phyloP scores from a whole-genome alignment of 2,329 filamentous ascomycete genomes.

The Myriosclerotinia curreyana region DNA sequence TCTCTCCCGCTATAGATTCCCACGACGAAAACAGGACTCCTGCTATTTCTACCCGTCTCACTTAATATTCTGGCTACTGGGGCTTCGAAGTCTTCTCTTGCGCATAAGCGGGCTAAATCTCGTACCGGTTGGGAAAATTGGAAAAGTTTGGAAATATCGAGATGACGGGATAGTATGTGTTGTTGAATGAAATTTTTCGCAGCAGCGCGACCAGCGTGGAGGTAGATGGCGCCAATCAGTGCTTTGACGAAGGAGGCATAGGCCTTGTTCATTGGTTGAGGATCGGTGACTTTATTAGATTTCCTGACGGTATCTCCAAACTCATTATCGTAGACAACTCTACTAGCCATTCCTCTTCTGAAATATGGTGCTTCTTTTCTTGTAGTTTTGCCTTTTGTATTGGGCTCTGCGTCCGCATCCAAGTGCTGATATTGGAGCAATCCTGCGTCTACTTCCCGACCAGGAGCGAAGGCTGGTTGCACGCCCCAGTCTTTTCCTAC shows the following conservation, averaged over 20 bases:
- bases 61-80: slow-evolving; percentile 84
- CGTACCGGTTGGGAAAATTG: slow-evolving; percentile 78
- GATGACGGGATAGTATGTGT: slow-evolving; percentile 77
- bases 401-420: slow-evolving; percentile 44
- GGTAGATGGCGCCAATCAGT: slow-evolving; percentile 78
- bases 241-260: slow-evolving; percentile 78
- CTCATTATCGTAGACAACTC: slow-evolving; percentile 77
- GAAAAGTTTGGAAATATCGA: slow-evolving; percentile 77
- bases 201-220: slow-evolving; percentile 76
- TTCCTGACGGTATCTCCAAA: slow-evolving; percentile 65
- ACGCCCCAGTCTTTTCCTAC: slow-evolving; percentile 88
- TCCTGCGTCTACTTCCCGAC: slow-evolving; percentile 87
- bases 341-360: slow-evolving; percentile 69
- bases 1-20: slow-evolving; percentile 90
- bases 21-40: slow-evolving; percentile 87
- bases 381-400: slow-evolving; percentile 48
- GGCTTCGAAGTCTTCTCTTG: slow-evolving; percentile 81
- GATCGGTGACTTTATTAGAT: slow-evolving; percentile 31
- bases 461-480: slow-evolving; percentile 80
- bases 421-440: slow-evolving; percentile 72
- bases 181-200: slow-evolving; percentile 78
- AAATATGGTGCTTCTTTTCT: slow-evolving; percentile 53
- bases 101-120: slow-evolving; percentile 80
- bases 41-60: slow-evolving; percentile 82
- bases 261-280: slow-evolving; percentile 46